Evolutionary conservation across 352 stramenopile genomes (phyloP).

Genomic region (Phytopythium delawarense): DNA sequence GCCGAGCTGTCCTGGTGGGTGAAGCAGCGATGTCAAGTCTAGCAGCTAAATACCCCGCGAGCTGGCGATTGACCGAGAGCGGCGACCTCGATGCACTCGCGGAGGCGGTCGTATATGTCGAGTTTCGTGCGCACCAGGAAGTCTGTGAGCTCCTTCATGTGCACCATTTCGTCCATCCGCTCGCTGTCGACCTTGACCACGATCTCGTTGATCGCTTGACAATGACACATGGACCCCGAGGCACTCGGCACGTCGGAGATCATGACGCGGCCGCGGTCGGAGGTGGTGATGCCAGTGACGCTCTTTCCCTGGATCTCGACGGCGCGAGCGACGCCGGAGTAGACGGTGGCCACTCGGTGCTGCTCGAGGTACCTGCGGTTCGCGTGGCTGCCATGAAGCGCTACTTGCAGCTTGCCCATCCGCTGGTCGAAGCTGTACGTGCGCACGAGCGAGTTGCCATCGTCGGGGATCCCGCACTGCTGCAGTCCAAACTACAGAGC

Average conservation of each 20-base stretch:
- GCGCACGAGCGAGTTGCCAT: not conserved
- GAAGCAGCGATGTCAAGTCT: not conserved
- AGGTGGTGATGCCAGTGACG: not conserved
- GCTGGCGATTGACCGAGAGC: not conserved
- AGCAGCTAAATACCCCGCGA: not conserved
- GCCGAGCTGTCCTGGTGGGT: too few species aligned
- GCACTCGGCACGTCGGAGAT: not conserved
- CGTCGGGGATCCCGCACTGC: not conserved
- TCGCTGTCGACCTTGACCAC: not conserved
- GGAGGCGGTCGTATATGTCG: not conserved
- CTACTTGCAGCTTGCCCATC: not conserved
- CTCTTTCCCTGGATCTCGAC: not conserved
- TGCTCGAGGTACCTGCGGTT: constrained; percentile 8
- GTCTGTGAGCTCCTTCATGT: not conserved
- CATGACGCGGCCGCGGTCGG: constrained; percentile 3
- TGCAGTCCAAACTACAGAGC: not conserved
- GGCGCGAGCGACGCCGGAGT: constrained; percentile 1
- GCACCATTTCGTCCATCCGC: not conserved
- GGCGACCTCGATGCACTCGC: not conserved
- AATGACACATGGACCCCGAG: not conserved
- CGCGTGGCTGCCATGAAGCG: not conserved
- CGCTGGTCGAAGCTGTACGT: not conserved
- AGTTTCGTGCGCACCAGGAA: not conserved
- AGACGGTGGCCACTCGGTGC: not conserved
- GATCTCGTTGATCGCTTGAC: not conserved